These are phyloP conservation scores for Hypomontagnella submonticulosa DNA, from an alignment of 495 filamentous ascomycete genomes.

Conservation along the genomic window DNA sequence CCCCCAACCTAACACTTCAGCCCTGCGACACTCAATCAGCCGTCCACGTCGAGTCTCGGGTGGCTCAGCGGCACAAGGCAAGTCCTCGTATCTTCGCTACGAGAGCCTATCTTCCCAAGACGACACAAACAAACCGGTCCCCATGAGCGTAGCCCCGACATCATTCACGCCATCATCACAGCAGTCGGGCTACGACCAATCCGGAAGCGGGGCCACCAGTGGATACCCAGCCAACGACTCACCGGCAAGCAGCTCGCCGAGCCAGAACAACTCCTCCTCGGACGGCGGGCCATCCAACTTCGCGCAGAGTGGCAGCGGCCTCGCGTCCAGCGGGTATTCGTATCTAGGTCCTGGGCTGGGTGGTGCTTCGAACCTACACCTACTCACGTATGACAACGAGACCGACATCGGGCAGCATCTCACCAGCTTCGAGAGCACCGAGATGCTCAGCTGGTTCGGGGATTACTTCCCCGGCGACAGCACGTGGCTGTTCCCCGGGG, in stretches of 20 bases:
- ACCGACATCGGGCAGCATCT: slow-evolving; percentile 56
- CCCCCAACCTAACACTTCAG: slow-evolving; percentile 58
- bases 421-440: slow-evolving; percentile 75
- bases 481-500: slow-evolving; percentile 58
- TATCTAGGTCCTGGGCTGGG: slow-evolving; percentile 56
- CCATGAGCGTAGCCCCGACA: slow-evolving; percentile 44
- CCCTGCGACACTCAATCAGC: slow-evolving; percentile 55
- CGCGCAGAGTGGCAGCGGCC: slow-evolving; percentile 52
- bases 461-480: slow-evolving; percentile 75
- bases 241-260: slow-evolving; percentile 46
- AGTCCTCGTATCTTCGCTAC: slow-evolving; percentile 52
- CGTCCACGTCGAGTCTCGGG: slow-evolving; percentile 53
- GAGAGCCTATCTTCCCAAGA: slow-evolving; percentile 46
- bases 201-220: slow-evolving; percentile 9
- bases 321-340: slow-evolving; percentile 54
- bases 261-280: slow-evolving; percentile 22
- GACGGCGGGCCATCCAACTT: slow-evolving; percentile 49
- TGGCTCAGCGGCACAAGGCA: slow-evolving; percentile 51
- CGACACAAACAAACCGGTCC: slow-evolving; percentile 45
- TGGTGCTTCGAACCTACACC: slow-evolving; percentile 46
- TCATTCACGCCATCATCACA: slow-evolving; percentile 48
- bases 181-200: slow-evolving; percentile 49
- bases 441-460: slow-evolving; percentile 73
- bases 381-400: slow-evolving; percentile 51
- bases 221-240: slow-evolving; percentile 45